phyloP scores from a whole-genome alignment of 2,329 filamentous ascomycete genomes.

The Fusarium sp. region DNA sequence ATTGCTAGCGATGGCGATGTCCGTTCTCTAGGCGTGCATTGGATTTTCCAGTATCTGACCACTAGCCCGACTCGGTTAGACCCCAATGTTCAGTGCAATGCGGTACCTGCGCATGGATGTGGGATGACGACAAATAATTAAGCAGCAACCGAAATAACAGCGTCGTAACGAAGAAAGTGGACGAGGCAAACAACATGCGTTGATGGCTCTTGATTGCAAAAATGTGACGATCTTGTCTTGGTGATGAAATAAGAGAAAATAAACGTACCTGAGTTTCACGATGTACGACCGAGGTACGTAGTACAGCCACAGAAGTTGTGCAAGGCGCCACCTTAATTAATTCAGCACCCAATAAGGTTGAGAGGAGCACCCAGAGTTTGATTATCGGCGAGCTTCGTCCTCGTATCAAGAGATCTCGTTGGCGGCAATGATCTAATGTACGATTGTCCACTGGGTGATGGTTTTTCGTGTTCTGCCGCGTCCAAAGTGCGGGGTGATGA shows the following conservation, averaged over 20 bases:
- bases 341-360: constrained; percentile 36
- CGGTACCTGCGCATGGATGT: constrained; percentile 44
- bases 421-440: constrained; percentile 19
- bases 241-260: constrained; percentile 8
- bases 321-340: constrained; percentile 44
- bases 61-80: constrained; percentile 43
- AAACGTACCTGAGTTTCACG: constrained; percentile 30
- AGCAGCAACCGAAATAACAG: constrained; percentile 17
- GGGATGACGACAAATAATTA: constrained; percentile 28
- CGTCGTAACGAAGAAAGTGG: constrained; percentile 3
- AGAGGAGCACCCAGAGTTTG: constrained; percentile 33
- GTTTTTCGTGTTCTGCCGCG: constrained; percentile 12
- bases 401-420: constrained; percentile 33
- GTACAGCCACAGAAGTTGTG: constrained; percentile 37
- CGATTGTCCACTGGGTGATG: constrained; percentile 7
- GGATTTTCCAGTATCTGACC: constrained; percentile 31
- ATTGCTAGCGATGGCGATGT: constrained; percentile 52
- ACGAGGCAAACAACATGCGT: not conserved
- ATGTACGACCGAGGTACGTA: constrained; percentile 37
- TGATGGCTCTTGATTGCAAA: not conserved
- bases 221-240: not conserved
- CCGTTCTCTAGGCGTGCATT: constrained; percentile 41
- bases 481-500: constrained; percentile 24
- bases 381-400: constrained; percentile 37
- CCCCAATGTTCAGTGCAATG: constrained; percentile 23